Conservation (phyloP, 78 protist genomes). For the Dictyostelium purpureum region DNA sequence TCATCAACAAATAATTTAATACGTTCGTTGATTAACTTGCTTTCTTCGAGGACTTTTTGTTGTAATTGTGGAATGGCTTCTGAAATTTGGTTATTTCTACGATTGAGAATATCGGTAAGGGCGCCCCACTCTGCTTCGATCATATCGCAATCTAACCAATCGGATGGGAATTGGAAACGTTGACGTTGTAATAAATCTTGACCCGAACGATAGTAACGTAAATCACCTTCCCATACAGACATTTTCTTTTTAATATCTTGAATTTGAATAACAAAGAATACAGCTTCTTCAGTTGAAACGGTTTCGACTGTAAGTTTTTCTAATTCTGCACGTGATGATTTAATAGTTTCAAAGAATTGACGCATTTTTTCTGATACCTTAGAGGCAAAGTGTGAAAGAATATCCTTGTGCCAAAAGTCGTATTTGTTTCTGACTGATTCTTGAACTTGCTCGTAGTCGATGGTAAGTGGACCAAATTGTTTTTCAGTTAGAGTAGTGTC, state of each 20-base stretch:
- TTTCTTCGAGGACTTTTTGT: slow-evolving; percentile 73
- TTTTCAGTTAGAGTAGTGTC: slow-evolving; percentile 82
- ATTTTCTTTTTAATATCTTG: slow-evolving; percentile 84
- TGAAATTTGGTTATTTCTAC: slow-evolving; percentile 36
- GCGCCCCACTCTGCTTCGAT: slow-evolving; percentile 91
- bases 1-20: slow-evolving; percentile 59
- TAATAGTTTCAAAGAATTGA: slow-evolving; percentile 35
- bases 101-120: slow-evolving; percentile 75
- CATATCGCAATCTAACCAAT: slow-evolving; percentile 90
- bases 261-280: slow-evolving; percentile 84
- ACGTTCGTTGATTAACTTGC: slow-evolving; percentile 34
- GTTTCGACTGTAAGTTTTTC: slow-evolving; percentile 87
- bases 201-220: slow-evolving; percentile 69
- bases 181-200: slow-evolving; percentile 84
- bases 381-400: slow-evolving; percentile 83
- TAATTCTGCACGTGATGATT: slow-evolving; percentile 74
- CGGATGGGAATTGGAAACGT: slow-evolving; percentile 90
- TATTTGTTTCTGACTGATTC: slow-evolving; percentile 90
- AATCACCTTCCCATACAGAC: slow-evolving; percentile 58
- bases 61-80: slow-evolving; percentile 82
- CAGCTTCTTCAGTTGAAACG: slow-evolving; percentile 89
- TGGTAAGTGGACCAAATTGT: slow-evolving; percentile 88
- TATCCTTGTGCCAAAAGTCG: slow-evolving; percentile 92
- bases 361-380: slow-evolving; percentile 68
- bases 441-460: slow-evolving; percentile 93